Conservation (phyloP, 2,329 filamentous ascomycete genomes). For the Cercospora sojina region DNA sequence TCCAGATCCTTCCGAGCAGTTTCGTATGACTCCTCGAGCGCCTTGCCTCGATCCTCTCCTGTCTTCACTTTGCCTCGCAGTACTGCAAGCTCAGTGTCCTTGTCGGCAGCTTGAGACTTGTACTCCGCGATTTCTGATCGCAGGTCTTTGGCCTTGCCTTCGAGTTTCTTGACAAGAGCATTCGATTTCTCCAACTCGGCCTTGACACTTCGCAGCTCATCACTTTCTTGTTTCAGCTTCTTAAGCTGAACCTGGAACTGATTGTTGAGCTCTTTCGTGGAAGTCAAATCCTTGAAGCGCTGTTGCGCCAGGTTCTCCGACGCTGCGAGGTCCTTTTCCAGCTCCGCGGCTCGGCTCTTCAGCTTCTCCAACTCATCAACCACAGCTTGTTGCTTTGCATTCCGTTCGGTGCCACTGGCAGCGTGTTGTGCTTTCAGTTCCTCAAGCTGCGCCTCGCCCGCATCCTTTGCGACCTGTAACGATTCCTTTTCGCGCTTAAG, state of each 20-base stretch:
- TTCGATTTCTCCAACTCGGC: slow-evolving; percentile 68
- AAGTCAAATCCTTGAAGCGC: slow-evolving; percentile 82
- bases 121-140: slow-evolving; percentile 69
- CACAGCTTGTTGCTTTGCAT: slow-evolving; percentile 57
- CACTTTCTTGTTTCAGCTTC: slow-evolving; percentile 72
- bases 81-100: slow-evolving; percentile 73
- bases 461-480: slow-evolving; percentile 62
- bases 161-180: slow-evolving; percentile 69
- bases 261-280: slow-evolving; percentile 74
- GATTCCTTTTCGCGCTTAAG: slow-evolving; percentile 59
- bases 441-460: slow-evolving; percentile 69
- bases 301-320: slow-evolving; percentile 83
- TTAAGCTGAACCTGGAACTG: slow-evolving; percentile 86
- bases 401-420: slow-evolving; percentile 48
- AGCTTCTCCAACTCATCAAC: slow-evolving; percentile 68
- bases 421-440: slow-evolving; percentile 52
- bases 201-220: slow-evolving; percentile 69
- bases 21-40: slow-evolving; percentile 75
- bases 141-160: slow-evolving; percentile 79
- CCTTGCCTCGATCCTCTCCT: slow-evolving; percentile 68
- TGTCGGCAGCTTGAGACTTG: slow-evolving; percentile 68
- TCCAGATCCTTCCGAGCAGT: slow-evolving; percentile 74
- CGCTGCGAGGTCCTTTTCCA: slow-evolving; percentile 82
- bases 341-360: slow-evolving; percentile 64
- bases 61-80: slow-evolving; percentile 76